These are phyloP conservation scores for Citrullus mucosospermus DNA, from an alignment of 306 rosid species.

Conservation along the genomic window DNA sequence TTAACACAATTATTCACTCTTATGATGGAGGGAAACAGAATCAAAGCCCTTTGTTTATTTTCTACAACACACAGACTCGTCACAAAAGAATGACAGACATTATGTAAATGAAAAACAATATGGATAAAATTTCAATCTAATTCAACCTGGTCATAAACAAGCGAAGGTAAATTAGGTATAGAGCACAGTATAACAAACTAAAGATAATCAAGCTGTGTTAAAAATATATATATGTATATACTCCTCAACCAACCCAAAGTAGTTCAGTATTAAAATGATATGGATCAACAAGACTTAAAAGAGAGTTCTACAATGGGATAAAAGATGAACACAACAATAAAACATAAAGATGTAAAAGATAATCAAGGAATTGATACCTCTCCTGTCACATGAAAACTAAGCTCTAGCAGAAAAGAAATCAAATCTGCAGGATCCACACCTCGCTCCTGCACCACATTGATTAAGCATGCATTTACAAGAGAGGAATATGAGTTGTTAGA, in stretches of 20 bases:
- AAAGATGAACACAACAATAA: background rate
- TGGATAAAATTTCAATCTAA: background rate
- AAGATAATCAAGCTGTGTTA: background rate
- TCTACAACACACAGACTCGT: background rate
- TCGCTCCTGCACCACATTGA: conserved; percentile 52
- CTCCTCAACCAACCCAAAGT: background rate
- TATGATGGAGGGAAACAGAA: background rate
- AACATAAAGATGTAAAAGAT: background rate
- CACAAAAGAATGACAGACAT: background rate
- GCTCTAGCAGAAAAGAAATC: conserved; percentile 86
- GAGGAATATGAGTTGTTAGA: conserved; percentile 5
- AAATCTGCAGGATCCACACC: conserved; percentile 79
- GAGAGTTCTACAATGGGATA: background rate
- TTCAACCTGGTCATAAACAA: background rate
- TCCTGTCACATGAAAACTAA: conserved; percentile 93
- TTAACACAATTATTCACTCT: background rate
- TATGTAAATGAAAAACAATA: background rate
- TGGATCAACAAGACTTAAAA: background rate
- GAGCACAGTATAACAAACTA: background rate
- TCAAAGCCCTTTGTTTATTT: background rate
- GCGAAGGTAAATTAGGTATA: background rate
- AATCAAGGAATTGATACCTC: conserved; percentile 41
- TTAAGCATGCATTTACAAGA: background rate
- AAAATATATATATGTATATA: background rate
- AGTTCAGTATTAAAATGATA: background rate